Conservation (phyloP, 2,329 filamentous ascomycete species). For the Cladophialophora yegresii region DNA sequence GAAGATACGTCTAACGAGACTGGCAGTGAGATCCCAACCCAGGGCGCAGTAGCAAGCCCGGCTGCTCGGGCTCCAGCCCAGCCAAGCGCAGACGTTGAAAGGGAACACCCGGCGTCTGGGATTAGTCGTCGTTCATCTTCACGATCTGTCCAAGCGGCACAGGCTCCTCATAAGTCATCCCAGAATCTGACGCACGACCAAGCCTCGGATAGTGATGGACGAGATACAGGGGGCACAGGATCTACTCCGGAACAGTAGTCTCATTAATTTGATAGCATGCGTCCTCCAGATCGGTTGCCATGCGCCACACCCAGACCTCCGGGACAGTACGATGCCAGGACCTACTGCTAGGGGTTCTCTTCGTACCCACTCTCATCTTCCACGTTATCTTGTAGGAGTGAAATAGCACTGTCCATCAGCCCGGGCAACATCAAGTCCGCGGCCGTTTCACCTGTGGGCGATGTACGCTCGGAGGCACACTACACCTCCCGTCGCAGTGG, state of each 20-base stretch:
- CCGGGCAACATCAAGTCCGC: too few relatives aligned
- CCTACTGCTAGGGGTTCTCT: not conserved
- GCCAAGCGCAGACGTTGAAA: too few relatives aligned
- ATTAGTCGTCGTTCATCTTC: not conserved
- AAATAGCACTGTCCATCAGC: too few relatives aligned
- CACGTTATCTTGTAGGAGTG: not conserved
- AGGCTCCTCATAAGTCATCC: not conserved
- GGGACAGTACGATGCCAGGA: not conserved
- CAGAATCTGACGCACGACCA: not conserved
- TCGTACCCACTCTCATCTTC: not conserved
- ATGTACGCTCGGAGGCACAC: too few relatives aligned
- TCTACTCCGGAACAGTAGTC: not conserved
- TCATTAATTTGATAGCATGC: not conserved
- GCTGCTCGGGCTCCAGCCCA: not conserved
- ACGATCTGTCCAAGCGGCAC: not conserved
- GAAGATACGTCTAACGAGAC: constrained; percentile 7
- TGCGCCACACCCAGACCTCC: not conserved
- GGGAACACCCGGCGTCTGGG: not conserved
- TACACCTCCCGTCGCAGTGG: not conserved
- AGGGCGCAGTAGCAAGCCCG: not conserved
- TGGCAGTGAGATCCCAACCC: not conserved
- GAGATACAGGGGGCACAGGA: constrained; percentile 16
- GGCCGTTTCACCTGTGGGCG: too few relatives aligned
- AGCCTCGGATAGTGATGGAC: constrained; percentile 7
- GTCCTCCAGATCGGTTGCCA: not conserved